These are phyloP conservation scores for Periconia macrospinosa DNA, from an alignment of 2,329 filamentous ascomycete species.

Conservation along the genomic window DNA sequence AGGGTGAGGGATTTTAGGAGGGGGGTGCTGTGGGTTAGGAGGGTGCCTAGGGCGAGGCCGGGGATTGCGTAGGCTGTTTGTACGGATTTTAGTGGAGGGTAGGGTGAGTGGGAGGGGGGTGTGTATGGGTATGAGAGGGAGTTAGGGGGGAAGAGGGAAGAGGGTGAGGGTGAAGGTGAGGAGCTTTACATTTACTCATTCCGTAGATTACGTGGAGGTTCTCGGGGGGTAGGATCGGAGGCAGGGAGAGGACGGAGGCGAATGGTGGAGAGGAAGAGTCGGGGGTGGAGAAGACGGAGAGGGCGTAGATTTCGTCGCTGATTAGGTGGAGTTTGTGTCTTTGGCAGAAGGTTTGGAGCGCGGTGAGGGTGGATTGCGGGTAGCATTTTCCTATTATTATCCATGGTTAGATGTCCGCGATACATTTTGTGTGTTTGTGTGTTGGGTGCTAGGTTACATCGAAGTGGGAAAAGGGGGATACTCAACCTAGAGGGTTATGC, in stretches of 20 bases:
- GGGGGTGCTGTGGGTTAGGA: constrained; percentile 19
- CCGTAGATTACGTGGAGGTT: constrained; percentile 36
- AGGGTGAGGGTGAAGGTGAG: too few species aligned
- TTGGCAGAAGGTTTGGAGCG: constrained; percentile 31
- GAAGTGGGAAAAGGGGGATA: constrained; percentile 5
- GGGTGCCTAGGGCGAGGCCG: constrained; percentile 29
- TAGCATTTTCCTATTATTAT: background rate
- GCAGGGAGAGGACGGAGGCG: constrained; percentile 23
- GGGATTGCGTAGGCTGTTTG: constrained; percentile 27
- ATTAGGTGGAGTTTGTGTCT: constrained; percentile 32
- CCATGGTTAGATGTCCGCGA: constrained; percentile 17
- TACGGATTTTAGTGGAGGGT: background rate
- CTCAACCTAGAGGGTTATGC: constrained; percentile 44
- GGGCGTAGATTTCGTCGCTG: constrained; percentile 38
- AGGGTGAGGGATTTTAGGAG: constrained; percentile 2
- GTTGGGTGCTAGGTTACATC: too few species aligned
- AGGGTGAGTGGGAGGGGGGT: too few species aligned
- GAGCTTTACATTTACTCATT: constrained; percentile 14
- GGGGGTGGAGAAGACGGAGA: constrained; percentile 26
- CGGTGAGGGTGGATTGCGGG: constrained; percentile 29
- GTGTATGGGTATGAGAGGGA: too few species aligned
- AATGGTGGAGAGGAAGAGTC: constrained; percentile 4
- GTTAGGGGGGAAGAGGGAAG: background rate
- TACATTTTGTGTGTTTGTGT: background rate
- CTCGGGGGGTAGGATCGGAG: constrained; percentile 14